Percentiles rank a stretch among this genome's conserved stretches.
phyloP scores from a whole-genome alignment of 2,329 filamentous ascomycete species.

The Pseudocercospora fuligena region DNA sequence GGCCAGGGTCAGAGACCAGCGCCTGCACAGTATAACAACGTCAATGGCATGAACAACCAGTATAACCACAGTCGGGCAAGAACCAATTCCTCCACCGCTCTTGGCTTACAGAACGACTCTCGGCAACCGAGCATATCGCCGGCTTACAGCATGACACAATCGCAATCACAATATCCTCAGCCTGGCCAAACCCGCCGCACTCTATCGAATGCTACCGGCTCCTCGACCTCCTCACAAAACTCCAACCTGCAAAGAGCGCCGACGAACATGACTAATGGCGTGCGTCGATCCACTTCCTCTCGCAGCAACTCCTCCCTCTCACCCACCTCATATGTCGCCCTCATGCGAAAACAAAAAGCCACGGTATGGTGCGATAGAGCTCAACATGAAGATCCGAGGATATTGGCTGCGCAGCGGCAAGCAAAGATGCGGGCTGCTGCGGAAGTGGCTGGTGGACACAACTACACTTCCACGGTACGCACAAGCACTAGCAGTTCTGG shows the following conservation, averaged over 20 bases:
- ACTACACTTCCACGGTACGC: slow-evolving; percentile 34
- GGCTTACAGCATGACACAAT: slow-evolving; percentile 30
- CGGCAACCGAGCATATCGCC: slow-evolving; percentile 26
- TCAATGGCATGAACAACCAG: slow-evolving; percentile 19
- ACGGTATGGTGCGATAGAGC: slow-evolving; percentile 98
- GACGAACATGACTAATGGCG: slow-evolving; percentile 48
- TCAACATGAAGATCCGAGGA: slow-evolving; percentile 86
- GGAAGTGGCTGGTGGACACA: slow-evolving; percentile 73
- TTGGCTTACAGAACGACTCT: slow-evolving; percentile 31
- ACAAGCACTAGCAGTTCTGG: slow-evolving; percentile 42
- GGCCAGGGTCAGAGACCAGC: slow-evolving; percentile 1
- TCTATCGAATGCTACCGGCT: slow-evolving; percentile 68
- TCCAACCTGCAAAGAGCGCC: slow-evolving; percentile 52
- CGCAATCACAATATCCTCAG: slow-evolving; percentile 22
- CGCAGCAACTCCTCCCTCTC: slow-evolving; percentile 66
- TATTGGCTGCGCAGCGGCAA: slow-evolving; percentile 80
- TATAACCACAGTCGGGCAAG: slow-evolving; percentile 54
- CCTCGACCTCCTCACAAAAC: slow-evolving; percentile 68
- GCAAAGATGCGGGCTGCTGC: slow-evolving; percentile 85
- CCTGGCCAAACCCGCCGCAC: slow-evolving; percentile 52
- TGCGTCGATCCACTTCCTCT: slow-evolving; percentile 78
- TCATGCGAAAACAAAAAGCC: slow-evolving; percentile 96
- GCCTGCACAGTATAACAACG: slow-evolving; percentile 16
- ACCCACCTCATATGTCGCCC: slow-evolving; percentile 83
- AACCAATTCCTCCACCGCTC: slow-evolving; percentile 39